Evolutionary conservation across 108 stramenopile species (phyloP), one percentile per base, ranked within the genome.

Genomic region (Nannochloropsis granulata): DNA sequence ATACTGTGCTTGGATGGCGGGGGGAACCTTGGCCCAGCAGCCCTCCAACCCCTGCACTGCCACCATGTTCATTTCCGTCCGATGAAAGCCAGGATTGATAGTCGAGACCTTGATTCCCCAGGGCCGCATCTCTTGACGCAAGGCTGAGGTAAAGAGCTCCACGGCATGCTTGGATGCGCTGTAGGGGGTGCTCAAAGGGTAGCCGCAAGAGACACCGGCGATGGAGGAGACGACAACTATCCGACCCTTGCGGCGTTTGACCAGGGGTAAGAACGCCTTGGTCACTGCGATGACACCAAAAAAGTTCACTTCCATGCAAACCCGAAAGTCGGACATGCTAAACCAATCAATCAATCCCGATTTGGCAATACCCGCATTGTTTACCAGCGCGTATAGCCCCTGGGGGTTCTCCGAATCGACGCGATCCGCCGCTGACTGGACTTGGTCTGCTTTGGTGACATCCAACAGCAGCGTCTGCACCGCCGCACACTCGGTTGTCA

Each of bases 351-450:
- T 81, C 12, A 45, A 82, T 12, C 92, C 91, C 43, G 46, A n/a
- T 8, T 34, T 16, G 13, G 88, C 91, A 45, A 92, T 44, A 8
- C 92, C 92, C 23, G 92, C 92, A 80, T 92, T 93, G 87, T 92
- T 92, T 44, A 93, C 78, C 5, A 93, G 23, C 0, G 90, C 87
- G 88, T 92, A 90, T 25, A 92, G 56, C 16, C 56, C 56, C 11
- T 71, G 21, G n/a, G 56, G 56, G n/a, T 71, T 71, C n/a, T 71
- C 56, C 21, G 56, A 16, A 71, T 71, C 56, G 21, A 71, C 56
- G 56, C 56, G 56, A 16, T 16, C 56, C 21, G 2, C 56, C 56
- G 56, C 56, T 10, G 16, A 16, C 56, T 71, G 56, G 0, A 71
- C 56, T 71, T 71, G 56, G n/a, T 71, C n/a, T 71, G 16, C 56